phyloP scores from a whole-genome alignment of 805 yeast genomes.

The Saccharomycopsis malanga region DNA sequence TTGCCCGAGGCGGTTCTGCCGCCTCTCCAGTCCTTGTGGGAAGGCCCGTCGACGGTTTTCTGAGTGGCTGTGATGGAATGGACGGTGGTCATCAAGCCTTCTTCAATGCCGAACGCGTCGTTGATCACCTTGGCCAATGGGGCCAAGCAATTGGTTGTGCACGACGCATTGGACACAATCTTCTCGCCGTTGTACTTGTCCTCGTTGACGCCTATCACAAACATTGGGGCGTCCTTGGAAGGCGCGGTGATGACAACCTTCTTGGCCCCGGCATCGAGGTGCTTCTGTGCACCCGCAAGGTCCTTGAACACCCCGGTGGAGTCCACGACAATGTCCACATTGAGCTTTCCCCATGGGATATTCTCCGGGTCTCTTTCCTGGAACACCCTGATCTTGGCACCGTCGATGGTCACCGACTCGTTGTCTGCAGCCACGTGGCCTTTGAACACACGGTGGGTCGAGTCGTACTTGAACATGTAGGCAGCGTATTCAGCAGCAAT shows the following conservation, averaged over 20 bases:
- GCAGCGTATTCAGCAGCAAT: constrained; percentile 63
- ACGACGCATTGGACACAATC: constrained; percentile 87
- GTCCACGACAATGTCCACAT: constrained; percentile 84
- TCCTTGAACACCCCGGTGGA: constrained; percentile 94
- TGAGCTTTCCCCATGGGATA: constrained; percentile 81
- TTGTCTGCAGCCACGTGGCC: constrained; percentile 54
- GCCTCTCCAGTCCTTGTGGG: constrained; percentile 98
- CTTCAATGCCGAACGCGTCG: constrained; percentile 80
- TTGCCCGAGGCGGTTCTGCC: constrained; percentile 95
- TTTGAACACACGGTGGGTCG: constrained; percentile 58
- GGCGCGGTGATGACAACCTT: constrained; percentile 94
- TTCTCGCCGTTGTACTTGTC: constrained; percentile 68
- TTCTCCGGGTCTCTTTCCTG: constrained; percentile 80
- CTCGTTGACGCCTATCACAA: constrained; percentile 86
- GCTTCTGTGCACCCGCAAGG: constrained; percentile 72
- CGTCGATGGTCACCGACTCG: constrained; percentile 46
- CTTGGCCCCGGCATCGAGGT: constrained; percentile 87
- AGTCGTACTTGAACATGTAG: constrained; percentile 70
- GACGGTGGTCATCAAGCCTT: constrained; percentile 93
- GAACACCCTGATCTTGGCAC: constrained; percentile 36
- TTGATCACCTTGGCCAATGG: constrained; percentile 87
- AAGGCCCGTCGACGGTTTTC: constrained; percentile 95
- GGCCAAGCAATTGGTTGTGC: constrained; percentile 94
- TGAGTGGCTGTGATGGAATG: constrained; percentile 96
- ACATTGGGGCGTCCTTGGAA: constrained; percentile 91